A percentile compares a stretch with the other conserved stretches of the same genome.
Evolutionary conservation across 1,139 yeast species (phyloP).

Genomic region (Kurtzmaniella quercitrusa): DNA sequence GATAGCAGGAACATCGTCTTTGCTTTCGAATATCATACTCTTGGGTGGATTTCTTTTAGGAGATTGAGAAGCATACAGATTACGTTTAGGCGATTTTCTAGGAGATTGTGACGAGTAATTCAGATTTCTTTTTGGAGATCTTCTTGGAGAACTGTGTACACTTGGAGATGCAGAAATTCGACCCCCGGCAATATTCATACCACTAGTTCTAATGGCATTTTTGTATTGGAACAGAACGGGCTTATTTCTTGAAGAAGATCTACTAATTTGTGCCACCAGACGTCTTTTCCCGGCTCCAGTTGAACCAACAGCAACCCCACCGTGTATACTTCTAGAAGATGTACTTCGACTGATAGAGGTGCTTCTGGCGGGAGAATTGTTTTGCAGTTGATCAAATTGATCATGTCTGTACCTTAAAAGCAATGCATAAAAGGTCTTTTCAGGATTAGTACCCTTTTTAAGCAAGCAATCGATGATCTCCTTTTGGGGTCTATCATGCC

Average conservation of each 20-base stretch:
- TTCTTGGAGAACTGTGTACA: slow-evolving; percentile 30
- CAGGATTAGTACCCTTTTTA: slow-evolving; percentile 59
- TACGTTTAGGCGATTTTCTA: slow-evolving; percentile 19
- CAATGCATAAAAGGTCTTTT: slow-evolving; percentile 71
- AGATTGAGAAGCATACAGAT: slow-evolving; percentile 16
- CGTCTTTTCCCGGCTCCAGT: slow-evolving; percentile 41
- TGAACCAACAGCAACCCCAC: slow-evolving; percentile 4
- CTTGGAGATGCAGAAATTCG: slow-evolving; percentile 30
- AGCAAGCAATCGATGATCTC: slow-evolving; percentile 54
- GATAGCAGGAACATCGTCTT: slow-evolving; percentile 24
- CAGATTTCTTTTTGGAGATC: slow-evolving; percentile 16
- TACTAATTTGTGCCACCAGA: slow-evolving; percentile 42
- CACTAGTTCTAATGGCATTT: slow-evolving; percentile 22
- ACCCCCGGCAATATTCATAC: slow-evolving; percentile 14
- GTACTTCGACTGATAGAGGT: slow-evolving; percentile 19
- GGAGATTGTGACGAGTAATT: slow-evolving; percentile 17
- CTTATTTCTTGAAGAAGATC: slow-evolving; percentile 49
- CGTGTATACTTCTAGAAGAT: slow-evolving; percentile 13
- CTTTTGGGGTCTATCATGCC: slow-evolving; percentile 64
- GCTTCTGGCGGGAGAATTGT: slow-evolving; percentile 11
- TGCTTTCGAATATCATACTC: slow-evolving; percentile 12
- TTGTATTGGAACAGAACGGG: slow-evolving; percentile 52
- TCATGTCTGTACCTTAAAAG: slow-evolving; percentile 51
- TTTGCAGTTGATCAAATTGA: slow-evolving; percentile 31
- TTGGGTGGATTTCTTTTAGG: slow-evolving; percentile 14